Conservation (phyloP, 352 stramenopile species). For the Phytophthora nicotianae region DNA sequence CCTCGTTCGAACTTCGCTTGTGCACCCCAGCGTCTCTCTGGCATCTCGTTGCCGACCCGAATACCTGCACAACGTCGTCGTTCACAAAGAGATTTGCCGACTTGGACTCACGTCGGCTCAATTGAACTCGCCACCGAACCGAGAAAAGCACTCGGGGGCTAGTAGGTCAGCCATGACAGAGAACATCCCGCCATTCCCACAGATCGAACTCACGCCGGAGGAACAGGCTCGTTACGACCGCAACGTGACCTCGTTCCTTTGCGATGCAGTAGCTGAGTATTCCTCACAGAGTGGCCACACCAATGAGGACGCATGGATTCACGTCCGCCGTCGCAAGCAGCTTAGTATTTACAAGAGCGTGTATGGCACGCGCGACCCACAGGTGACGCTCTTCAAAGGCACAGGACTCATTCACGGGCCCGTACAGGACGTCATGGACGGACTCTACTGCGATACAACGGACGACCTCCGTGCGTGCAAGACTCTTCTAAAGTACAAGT, state of each 20-base stretch:
- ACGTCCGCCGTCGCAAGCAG: slow-evolving; percentile 39
- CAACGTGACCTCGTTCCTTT: slow-evolving; percentile 45
- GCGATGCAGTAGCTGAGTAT: slow-evolving; percentile 45
- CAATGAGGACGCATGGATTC: slow-evolving; percentile 49
- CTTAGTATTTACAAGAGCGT: slow-evolving; percentile 59
- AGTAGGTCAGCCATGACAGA: slow-evolving; percentile 30
- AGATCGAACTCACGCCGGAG: slow-evolving; percentile 42
- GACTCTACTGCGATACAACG: slow-evolving; percentile 53
- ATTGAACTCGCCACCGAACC: slow-evolving; percentile 3
- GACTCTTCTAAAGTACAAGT: slow-evolving; percentile 49
- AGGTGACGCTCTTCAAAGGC: slow-evolving; percentile 50
- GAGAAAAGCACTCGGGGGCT: slow-evolving; percentile 4
- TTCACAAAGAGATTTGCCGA: slow-evolving; percentile 42
- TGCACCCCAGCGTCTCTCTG: slow-evolving; percentile 28
- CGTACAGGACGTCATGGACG: slow-evolving; percentile 51
- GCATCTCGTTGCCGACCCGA: slow-evolving; percentile 20
- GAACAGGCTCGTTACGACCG: slow-evolving; percentile 44
- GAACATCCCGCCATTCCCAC: slow-evolving; percentile 35
- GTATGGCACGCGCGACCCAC: slow-evolving; percentile 43
- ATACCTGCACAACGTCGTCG: slow-evolving; percentile 17
- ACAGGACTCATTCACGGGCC: slow-evolving; percentile 41
- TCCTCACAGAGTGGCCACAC: slow-evolving; percentile 34
- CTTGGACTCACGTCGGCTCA: slow-evolving; percentile 20
- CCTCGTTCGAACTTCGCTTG: slow-evolving; percentile 20
- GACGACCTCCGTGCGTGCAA: slow-evolving; percentile 47